These are phyloP conservation scores for Coprinellus micaceus DNA, from an alignment of 768 basidiomycete species.

Conservation along the genomic window DNA sequence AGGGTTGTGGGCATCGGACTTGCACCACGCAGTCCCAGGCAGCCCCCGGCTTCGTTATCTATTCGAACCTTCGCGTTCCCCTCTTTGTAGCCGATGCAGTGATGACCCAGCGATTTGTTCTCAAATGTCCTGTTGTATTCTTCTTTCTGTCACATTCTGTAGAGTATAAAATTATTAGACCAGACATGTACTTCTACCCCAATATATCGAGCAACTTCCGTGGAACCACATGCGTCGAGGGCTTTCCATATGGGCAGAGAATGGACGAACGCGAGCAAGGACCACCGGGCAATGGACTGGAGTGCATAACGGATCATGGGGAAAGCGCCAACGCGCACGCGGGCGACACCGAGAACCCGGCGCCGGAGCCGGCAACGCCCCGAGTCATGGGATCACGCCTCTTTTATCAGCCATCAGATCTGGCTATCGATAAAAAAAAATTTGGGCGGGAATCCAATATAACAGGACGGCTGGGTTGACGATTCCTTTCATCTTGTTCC, in stretches of 20 bases:
- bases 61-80: constrained; percentile 5
- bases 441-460: constrained; percentile 50
- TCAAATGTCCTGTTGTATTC: background rate
- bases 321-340: background rate
- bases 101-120: constrained; percentile 10
- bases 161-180: constrained; percentile 12
- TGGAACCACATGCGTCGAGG: background rate
- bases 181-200: background rate
- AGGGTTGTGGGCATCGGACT: constrained; percentile 5
- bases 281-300: background rate
- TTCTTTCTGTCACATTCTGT: constrained; percentile 9
- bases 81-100: constrained; percentile 6
- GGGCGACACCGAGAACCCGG: constrained; percentile 4
- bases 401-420: constrained; percentile 54
- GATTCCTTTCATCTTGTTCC: constrained; percentile 35
- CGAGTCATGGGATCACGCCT: constrained; percentile 44
- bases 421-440: constrained; percentile 61
- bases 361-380: constrained; percentile 17
- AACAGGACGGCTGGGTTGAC: constrained; percentile 63
- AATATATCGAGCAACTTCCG: background rate
- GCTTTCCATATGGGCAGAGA: background rate
- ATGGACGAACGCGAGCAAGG: background rate
- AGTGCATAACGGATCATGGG: background rate
- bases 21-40: constrained; percentile 2
- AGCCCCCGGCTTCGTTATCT: constrained; percentile 2